Evolutionary conservation across 495 filamentous ascomycete species (phyloP), one percentile per base, ranked within the genome.

Genomic region (Lophiostoma macrostomum): DNA sequence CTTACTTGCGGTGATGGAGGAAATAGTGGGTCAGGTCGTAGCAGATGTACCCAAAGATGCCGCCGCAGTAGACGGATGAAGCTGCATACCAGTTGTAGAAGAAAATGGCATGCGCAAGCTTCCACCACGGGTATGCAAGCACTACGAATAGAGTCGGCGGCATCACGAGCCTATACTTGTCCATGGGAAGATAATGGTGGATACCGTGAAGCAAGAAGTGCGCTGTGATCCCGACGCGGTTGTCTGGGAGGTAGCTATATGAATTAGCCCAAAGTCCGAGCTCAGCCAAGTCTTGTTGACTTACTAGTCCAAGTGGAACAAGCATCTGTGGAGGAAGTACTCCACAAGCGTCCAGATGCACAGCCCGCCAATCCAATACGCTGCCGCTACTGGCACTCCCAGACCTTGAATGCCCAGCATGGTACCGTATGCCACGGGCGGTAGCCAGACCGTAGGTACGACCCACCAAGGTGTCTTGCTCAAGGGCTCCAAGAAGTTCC

Each of bases 1-100:
- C 80, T 71, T 66, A 86, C 82, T 87, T 95, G 72, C 85, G 84
- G 71, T 99, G 94, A 69, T 99, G 94, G n/a, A 99, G 81, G 79
- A 97, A 96, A 73, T 97, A 99, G 70, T 99, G 94, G 12, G 93
- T 97, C 73, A 96, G 53, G 66, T 99, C 94, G 74, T 99, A 99
- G 73, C 85, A 88, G 44, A 96, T 79, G 65, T 97, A 99, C 22
- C 94, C 94, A 59, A 95, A 95, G 39, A 99, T 82, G 48, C 90
- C 94, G 24, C 94, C 94, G 64, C 84, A 91, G 74, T 77, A 97
- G 4, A 86, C 83, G 2, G 82, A 75, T 2, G 82, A 78, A 16
- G 81, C 94, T 2, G 86, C 78, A 68, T 83, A 76, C 90, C 89
- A 95, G 68, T 96, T 78, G 68, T 81, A 95, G 69, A 68, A 88